phyloP scores from a whole-genome alignment of 306 rosid species.

The Luffa acutangula region DNA sequence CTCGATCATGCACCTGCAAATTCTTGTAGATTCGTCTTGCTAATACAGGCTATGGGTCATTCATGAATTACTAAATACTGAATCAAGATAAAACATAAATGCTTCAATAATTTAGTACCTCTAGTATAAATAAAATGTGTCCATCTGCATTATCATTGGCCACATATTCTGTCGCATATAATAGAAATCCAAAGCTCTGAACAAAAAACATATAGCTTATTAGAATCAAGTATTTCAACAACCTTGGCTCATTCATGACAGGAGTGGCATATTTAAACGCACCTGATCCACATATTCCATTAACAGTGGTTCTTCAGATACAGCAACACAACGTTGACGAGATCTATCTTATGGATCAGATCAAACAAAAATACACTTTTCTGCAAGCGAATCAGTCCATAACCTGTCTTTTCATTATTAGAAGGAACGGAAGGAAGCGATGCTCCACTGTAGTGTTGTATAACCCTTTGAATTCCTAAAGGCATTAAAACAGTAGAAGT shows the following conservation, averaged over 20 bases:
- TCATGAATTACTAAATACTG: not conserved
- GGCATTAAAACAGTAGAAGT: conserved; percentile 17
- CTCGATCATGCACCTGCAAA: conserved; percentile 88
- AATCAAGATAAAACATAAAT: not conserved
- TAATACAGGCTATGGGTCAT: not conserved
- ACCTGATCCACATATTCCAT: conserved; percentile 90
- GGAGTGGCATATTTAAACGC: conserved; percentile 7
- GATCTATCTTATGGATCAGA: conserved; percentile 29
- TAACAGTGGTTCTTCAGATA: conserved; percentile 59
- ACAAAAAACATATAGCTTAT: conserved; percentile 20
- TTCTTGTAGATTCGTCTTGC: not conserved
- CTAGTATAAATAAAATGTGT: conserved; percentile 46
- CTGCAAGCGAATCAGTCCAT: conserved; percentile 55
- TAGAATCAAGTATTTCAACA: conserved; percentile 5
- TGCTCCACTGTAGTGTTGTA: conserved; percentile 36
- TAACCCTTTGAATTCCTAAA: conserved; percentile 72
- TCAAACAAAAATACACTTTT: conserved; percentile 44
- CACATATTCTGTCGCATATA: conserved; percentile 49
- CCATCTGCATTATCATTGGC: conserved; percentile 30
- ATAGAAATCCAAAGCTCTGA: conserved; percentile 77
- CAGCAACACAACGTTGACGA: conserved; percentile 21
- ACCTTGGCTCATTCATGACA: conserved; percentile 14
- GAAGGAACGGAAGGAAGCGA: conserved; percentile 61
- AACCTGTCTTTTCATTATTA: conserved; percentile 42
- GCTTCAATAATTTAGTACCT: conserved; percentile 23